A percentile compares a stretch with the other conserved stretches of the same genome.
Evolutionary conservation across 768 basidiomycete species (phyloP).

Genomic region (Termitomyces sp.): DNA sequence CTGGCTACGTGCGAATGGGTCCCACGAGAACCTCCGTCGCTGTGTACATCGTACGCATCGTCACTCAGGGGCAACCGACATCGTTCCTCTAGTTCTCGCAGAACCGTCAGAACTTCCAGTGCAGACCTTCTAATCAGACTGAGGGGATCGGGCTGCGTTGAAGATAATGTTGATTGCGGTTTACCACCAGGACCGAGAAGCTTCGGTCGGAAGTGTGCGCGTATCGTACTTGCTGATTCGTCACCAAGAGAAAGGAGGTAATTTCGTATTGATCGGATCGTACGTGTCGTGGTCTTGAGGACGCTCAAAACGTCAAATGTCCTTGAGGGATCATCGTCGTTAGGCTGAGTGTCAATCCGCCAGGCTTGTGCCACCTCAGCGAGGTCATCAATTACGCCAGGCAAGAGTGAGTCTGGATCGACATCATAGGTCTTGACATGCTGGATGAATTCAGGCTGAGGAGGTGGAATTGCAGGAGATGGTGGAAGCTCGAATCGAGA

Average conservation of each 20-base stretch:
- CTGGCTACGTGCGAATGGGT: constrained; percentile 43
- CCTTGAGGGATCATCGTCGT: constrained; percentile 15
- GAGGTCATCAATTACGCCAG: constrained; percentile 77
- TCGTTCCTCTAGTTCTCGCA: constrained; percentile 79
- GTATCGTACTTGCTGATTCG: constrained; percentile 57
- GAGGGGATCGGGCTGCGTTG: constrained; percentile 54
- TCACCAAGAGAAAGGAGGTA: constrained; percentile 83
- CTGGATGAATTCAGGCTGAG: constrained; percentile 46
- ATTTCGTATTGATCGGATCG: constrained; percentile 80
- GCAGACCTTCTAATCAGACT: constrained; percentile 73
- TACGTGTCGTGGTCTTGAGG: constrained; percentile 76
- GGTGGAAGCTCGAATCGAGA: constrained; percentile 66
- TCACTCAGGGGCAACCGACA: constrained; percentile 75
- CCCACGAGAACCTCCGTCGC: constrained; percentile 54
- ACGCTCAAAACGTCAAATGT: constrained; percentile 63
- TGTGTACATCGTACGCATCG: constrained; percentile 81
- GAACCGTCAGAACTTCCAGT: constrained; percentile 76
- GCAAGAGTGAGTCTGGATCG: constrained; percentile 75
- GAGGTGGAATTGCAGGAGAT: constrained; percentile 56
- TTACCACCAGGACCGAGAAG: constrained; percentile 36
- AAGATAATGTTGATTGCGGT: constrained; percentile 31
- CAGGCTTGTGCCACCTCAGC: constrained; percentile 61
- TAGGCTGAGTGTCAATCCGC: constrained; percentile 40
- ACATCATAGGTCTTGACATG: constrained; percentile 66
- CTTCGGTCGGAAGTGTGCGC: constrained; percentile 57